Conservation (phyloP, 306 rosid genomes). For the Macrotyloma uniflorum region DNA sequence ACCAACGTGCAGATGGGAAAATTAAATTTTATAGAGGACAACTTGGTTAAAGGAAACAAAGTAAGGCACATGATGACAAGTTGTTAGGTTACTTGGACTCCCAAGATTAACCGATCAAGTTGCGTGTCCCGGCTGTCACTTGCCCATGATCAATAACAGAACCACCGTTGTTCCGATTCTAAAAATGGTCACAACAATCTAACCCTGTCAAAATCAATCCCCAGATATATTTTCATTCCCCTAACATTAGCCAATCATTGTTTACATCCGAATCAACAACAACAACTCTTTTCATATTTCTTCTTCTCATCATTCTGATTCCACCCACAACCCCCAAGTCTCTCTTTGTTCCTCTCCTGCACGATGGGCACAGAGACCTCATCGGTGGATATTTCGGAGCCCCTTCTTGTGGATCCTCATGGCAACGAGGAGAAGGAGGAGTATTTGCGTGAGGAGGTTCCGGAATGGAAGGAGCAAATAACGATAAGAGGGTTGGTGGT, state of each 20-base stretch:
- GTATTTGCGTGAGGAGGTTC: conserved; percentile 40
- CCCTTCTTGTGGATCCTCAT: conserved; percentile 43
- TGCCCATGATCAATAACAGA: not conserved
- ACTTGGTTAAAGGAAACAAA: too few species aligned
- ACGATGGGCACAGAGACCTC: conserved; percentile 60
- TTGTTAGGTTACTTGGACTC: not conserved
- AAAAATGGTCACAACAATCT: not conserved
- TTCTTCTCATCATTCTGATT: not conserved
- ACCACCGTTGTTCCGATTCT: not conserved
- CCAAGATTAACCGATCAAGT: not conserved
- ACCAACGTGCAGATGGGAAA: too few species aligned
- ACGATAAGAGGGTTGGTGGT: conserved; percentile 87
- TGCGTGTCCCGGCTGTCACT: not conserved
- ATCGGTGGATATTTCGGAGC: conserved; percentile 60
- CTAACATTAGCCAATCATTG: not conserved
- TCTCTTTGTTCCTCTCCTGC: not conserved
- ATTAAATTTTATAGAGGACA: too few species aligned
- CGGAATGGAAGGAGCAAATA: conserved; percentile 91
- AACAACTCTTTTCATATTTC: too few species aligned
- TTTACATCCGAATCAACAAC: not conserved
- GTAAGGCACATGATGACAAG: too few species aligned
- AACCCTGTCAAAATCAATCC: not conserved
- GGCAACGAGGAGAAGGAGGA: not conserved
- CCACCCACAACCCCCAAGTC: not conserved
- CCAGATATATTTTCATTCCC: not conserved